Base-by-base conservation (phyloP, 352 stramenopile genomes). In the Pythium insidiosum region DNA sequence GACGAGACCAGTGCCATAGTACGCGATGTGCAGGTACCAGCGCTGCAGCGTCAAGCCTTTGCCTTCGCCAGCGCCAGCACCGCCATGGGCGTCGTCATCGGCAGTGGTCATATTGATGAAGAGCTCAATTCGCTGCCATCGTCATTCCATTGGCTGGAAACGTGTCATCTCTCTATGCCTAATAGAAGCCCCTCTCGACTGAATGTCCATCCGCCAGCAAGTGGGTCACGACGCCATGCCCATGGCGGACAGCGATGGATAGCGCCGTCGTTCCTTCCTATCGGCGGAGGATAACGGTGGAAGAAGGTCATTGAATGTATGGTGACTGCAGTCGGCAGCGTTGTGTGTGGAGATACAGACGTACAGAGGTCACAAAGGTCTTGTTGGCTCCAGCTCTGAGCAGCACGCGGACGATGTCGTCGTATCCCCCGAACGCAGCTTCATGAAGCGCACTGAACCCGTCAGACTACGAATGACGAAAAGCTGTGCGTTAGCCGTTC, bases 21-120 rank as follows among this genome's bases (percentile, higher is more conserved):
- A 94, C 25, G 76, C 75, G 37, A 91, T 74, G 50, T 88, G 76
- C 37, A 88, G 53, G 24, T 64, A 78, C 41, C 82, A 88, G 25
- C 69, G 71, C 60, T 9, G 28, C 9, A 9, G 9, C 28, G n/a
- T n/a, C n/a, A n/a, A n/a, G n/a, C n/a, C n/a, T n/a, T n/a, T n/a
- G 28, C 28, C 9, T 33, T 33, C 28, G 28, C 9, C 62, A 77
- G 45, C 53, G 42, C n/a, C 28, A 53, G 38, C 30, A 36, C 4
- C 37, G 43, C 10, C 37, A 16, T 34, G 9, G 28, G 38, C 13
- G 19, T 51, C 23, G 18, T 35, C 36, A n/a, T 41, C 34, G 9
- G 9, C 28, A 13, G 28, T 33, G 28, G 28, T 15, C 9, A 33
- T 33, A 15, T 15, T 33, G 28, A 15, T 33, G 28, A 15, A 9